Evolutionary conservation across 2,329 filamentous ascomycete species (phyloP).

Genomic region (Tolypocladium amazonense): DNA sequence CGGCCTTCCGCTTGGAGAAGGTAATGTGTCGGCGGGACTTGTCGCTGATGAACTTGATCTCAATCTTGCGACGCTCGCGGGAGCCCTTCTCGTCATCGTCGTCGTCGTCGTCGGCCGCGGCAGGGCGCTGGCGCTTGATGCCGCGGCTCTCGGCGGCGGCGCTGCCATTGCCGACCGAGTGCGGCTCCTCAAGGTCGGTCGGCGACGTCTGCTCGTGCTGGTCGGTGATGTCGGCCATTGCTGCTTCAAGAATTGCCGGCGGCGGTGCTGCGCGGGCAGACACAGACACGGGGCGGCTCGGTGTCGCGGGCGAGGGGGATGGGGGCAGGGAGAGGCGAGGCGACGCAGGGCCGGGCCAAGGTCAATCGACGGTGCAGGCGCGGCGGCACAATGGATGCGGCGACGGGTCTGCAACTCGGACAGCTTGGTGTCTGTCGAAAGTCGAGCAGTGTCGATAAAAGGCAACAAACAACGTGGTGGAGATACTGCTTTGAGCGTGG

Average conservation of each 20-base stretch:
- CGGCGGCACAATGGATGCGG: background rate
- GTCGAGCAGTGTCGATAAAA: slow-evolving; percentile 27
- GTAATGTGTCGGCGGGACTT: slow-evolving; percentile 99
- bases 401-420: background rate
- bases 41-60: slow-evolving; percentile 99
- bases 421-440: background rate
- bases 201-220: slow-evolving; percentile 68
- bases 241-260: slow-evolving; percentile 3
- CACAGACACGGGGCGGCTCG: background rate
- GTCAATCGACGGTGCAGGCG: background rate
- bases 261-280: slow-evolving; percentile 3
- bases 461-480: slow-evolving; percentile 40
- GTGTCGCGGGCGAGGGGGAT: background rate
- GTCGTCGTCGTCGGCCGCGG: slow-evolving; percentile 83
- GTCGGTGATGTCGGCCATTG: slow-evolving; percentile 71
- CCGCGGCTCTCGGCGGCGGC: slow-evolving; percentile 62
- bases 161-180: slow-evolving; percentile 65
- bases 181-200: slow-evolving; percentile 61
- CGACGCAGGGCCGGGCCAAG: background rate
- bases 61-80: slow-evolving; percentile 97
- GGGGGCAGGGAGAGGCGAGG: background rate
- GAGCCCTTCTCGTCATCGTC: slow-evolving; percentile 97
- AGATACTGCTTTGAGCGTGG: slow-evolving; percentile 55
- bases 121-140: slow-evolving; percentile 79
- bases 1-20: slow-evolving; percentile 98